phyloP scores from a whole-genome alignment of 1,284 basidiomycete species.

The Tilletia indica region DNA sequence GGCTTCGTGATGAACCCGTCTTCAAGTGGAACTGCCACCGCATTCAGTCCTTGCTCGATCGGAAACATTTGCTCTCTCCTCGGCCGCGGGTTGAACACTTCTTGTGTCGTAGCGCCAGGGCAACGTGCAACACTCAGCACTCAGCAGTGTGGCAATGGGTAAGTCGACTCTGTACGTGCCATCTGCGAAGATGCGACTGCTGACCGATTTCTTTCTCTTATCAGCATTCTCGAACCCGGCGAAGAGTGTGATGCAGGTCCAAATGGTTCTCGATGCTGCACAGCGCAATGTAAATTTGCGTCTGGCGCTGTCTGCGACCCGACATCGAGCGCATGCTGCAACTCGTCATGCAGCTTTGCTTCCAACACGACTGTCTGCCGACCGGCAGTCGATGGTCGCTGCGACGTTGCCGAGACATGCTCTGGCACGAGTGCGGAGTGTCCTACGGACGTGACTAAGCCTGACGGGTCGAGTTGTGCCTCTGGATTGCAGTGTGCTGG shows the following conservation, averaged over 20 bases:
- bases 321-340: slow-evolving; percentile 74
- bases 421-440: slow-evolving; percentile 73
- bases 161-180: background rate
- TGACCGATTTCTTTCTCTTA: background rate
- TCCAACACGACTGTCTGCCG: slow-evolving; percentile 68
- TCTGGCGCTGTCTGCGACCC: slow-evolving; percentile 76
- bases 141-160: slow-evolving; percentile 51
- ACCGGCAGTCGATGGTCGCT: slow-evolving; percentile 67
- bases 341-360: slow-evolving; percentile 69
- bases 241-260: slow-evolving; percentile 86
- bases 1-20: slow-evolving; percentile 37
- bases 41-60: slow-evolving; percentile 75
- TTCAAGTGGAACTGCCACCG: slow-evolving; percentile 62
- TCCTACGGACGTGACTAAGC: slow-evolving; percentile 67
- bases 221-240: slow-evolving; percentile 61
- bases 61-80: slow-evolving; percentile 73
- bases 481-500: slow-evolving; percentile 71
- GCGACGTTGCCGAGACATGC: slow-evolving; percentile 78
- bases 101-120: slow-evolving; percentile 46
- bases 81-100: slow-evolving; percentile 54
- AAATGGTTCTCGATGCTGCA: slow-evolving; percentile 70
- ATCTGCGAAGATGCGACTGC: background rate
- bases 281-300: slow-evolving; percentile 74
- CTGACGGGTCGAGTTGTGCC: slow-evolving; percentile 65
- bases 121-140: slow-evolving; percentile 36